Percentiles rank a stretch among this genome's conserved stretches.
phyloP scores from a whole-genome alignment of 495 filamentous ascomycete species.

The Sporormia fimetaria region DNA sequence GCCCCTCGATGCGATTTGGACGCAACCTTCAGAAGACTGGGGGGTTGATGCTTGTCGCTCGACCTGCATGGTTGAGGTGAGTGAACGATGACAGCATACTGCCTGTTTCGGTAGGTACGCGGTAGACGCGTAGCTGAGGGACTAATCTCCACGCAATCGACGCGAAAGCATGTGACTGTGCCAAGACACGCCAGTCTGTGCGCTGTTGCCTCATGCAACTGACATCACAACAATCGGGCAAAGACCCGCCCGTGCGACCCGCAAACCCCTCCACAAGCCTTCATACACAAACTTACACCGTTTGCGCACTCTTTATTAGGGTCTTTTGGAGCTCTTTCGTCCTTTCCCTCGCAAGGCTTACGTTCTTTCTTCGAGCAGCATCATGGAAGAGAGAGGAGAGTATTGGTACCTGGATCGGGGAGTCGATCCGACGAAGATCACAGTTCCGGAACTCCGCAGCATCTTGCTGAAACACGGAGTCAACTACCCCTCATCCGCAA shows the following conservation, averaged over 20 bases:
- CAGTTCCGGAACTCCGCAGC: constrained; percentile 72
- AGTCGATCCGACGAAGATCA: constrained; percentile 75
- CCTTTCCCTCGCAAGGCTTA: not conserved
- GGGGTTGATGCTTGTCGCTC: too few relatives aligned
- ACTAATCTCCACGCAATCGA: too few relatives aligned
- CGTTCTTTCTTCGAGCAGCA: not conserved
- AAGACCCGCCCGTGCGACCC: too few relatives aligned
- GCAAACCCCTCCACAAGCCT: not conserved
- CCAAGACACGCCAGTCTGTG: not conserved
- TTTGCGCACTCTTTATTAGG: not conserved
- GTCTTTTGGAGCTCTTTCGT: not conserved
- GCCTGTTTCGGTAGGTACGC: too few relatives aligned
- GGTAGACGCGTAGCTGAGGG: too few relatives aligned
- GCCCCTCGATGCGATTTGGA: too few relatives aligned
- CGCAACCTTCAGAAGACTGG: too few relatives aligned
- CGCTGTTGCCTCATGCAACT: constrained; percentile 8
- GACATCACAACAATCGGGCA: constrained; percentile 6
- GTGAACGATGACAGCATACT: too few relatives aligned
- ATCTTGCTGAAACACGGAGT: constrained; percentile 83
- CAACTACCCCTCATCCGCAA: constrained; percentile 69
- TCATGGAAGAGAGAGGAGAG: constrained; percentile 18
- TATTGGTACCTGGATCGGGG: constrained; percentile 63
- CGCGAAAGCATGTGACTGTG: not conserved
- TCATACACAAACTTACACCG: not conserved
- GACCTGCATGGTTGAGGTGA: too few relatives aligned